A percentile compares a stretch with the other conserved stretches of the same genome.
These are phyloP conservation scores for Sclerotinia sclerotiorum DNA, from an alignment of 2,329 filamentous ascomycete genomes.

Conservation along the genomic window DNA sequence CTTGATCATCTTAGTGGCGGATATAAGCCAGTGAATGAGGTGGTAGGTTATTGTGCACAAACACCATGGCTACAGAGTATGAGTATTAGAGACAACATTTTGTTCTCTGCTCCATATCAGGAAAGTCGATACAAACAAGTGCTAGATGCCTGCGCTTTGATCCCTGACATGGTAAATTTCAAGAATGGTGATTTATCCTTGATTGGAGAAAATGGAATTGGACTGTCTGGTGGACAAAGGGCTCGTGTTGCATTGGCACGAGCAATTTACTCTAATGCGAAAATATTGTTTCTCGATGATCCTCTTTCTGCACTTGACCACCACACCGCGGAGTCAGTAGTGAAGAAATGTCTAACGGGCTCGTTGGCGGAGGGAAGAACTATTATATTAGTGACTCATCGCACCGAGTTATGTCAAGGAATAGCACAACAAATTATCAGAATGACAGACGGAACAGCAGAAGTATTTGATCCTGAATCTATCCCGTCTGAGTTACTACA, in stretches of 20 bases:
- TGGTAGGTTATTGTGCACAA: slow-evolving; percentile 64
- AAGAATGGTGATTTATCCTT: slow-evolving; percentile 63
- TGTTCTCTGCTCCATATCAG: slow-evolving; percentile 67
- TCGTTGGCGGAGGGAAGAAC: slow-evolving; percentile 54
- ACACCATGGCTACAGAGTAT: slow-evolving; percentile 69
- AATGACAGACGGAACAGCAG: slow-evolving; percentile 58
- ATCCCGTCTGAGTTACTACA: slow-evolving; percentile 34
- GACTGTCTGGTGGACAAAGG: slow-evolving; percentile 61
- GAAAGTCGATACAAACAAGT: slow-evolving; percentile 67
- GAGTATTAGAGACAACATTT: slow-evolving; percentile 67
- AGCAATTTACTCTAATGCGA: slow-evolving; percentile 57
- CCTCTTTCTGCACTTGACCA: slow-evolving; percentile 61
- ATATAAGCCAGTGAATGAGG: slow-evolving; percentile 53
- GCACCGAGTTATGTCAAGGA: slow-evolving; percentile 68
- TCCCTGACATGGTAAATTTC: slow-evolving; percentile 61
- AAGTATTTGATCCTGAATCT: slow-evolving; percentile 33
- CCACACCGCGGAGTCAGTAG: slow-evolving; percentile 62
- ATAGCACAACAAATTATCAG: slow-evolving; percentile 74
- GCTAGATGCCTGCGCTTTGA: slow-evolving; percentile 61
- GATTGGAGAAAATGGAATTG: slow-evolving; percentile 61
- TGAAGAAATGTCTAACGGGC: slow-evolving; percentile 56
- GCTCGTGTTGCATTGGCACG: slow-evolving; percentile 60
- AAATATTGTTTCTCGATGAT: slow-evolving; percentile 57
- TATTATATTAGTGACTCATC: slow-evolving; percentile 62
- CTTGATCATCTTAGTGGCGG: slow-evolving; percentile 34